Conservation (phyloP, 352 stramenopile genomes). For the Pythium folliculosum region DNA sequence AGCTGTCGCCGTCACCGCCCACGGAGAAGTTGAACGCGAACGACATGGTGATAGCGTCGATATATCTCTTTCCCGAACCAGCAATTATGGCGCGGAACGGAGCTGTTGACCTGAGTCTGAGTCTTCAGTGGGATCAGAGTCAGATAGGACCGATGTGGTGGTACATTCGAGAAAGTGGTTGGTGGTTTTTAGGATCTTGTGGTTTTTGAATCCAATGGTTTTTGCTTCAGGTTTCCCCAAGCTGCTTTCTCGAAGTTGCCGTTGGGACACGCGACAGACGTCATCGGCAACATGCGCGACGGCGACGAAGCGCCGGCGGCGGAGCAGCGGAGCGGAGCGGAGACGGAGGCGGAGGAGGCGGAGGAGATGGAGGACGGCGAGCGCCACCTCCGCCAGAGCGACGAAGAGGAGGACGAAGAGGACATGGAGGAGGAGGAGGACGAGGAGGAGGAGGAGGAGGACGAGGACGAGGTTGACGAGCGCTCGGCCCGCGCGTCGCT, state of each 20-base stretch:
- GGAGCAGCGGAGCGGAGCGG: background rate
- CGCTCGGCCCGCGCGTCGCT: constrained; percentile 30
- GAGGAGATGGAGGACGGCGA: background rate
- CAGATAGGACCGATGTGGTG: background rate
- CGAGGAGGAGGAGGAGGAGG: constrained; percentile 11
- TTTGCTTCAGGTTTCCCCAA: background rate
- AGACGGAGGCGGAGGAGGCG: constrained; percentile 2
- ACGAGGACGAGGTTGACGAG: constrained; percentile 17
- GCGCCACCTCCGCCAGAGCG: background rate
- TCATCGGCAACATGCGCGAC: background rate
- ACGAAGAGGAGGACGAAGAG: background rate
- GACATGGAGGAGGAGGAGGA: constrained; percentile 9
- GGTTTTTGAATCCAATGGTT: background rate
- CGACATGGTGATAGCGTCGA: constrained; percentile 11
- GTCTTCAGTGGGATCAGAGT: background rate
- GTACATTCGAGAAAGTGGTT: background rate
- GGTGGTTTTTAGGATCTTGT: constrained; percentile 16
- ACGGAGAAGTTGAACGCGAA: constrained; percentile 81
- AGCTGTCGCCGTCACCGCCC: constrained; percentile 14
- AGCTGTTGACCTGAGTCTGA: constrained; percentile 5
- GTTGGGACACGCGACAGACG: constrained; percentile 1
- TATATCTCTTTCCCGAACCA: no score
- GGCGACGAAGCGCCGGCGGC: background rate
- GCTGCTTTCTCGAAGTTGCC: constrained; percentile 26
- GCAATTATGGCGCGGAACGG: background rate